These are phyloP conservation scores for Zasmidium cellare DNA, from an alignment of 2,329 filamentous ascomycete species.

Conservation along the genomic window DNA sequence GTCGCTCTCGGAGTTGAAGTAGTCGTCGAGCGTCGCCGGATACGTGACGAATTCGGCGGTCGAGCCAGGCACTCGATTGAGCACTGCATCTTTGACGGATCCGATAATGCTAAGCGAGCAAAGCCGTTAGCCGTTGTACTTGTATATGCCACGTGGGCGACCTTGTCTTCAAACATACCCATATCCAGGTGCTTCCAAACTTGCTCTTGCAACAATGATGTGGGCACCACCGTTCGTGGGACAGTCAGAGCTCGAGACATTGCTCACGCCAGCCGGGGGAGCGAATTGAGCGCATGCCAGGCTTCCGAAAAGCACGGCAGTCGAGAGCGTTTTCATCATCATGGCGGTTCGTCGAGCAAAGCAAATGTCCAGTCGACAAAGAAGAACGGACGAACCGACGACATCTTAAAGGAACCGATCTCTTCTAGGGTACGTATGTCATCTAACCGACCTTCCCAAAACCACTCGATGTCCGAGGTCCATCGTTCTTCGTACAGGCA, in stretches of 20 bases:
- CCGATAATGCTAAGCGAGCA: slow-evolving; percentile 11
- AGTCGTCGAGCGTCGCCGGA: slow-evolving; percentile 20
- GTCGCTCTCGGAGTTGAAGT: slow-evolving; percentile 20
- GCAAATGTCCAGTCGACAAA: not conserved
- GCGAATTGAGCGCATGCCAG: not conserved
- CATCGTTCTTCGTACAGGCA: not conserved
- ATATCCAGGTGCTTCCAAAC: slow-evolving; percentile 17
- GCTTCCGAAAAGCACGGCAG: not conserved
- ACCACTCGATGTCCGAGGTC: not conserved
- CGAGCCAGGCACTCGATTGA: slow-evolving; percentile 9
- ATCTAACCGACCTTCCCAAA: not conserved
- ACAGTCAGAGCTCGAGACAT: slow-evolving; percentile 17
- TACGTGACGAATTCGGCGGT: slow-evolving; percentile 21
- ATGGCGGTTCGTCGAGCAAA: not conserved
- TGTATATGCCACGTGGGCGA: no score
- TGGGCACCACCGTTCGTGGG: slow-evolving; percentile 15
- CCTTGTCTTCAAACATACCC: not conserved
- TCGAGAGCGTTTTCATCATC: not conserved
- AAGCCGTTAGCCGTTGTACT: no score
- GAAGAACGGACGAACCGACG: not conserved
- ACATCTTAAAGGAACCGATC: not conserved
- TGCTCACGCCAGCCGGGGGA: slow-evolving; percentile 7
- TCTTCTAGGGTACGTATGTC: not conserved
- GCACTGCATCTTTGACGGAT: slow-evolving; percentile 16
- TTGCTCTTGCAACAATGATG: slow-evolving; percentile 24